Evolutionary conservation across 140 eudicot species (phyloP), one percentile per base, ranked within the genome.

Genomic region (Anethum foeniculum): DNA sequence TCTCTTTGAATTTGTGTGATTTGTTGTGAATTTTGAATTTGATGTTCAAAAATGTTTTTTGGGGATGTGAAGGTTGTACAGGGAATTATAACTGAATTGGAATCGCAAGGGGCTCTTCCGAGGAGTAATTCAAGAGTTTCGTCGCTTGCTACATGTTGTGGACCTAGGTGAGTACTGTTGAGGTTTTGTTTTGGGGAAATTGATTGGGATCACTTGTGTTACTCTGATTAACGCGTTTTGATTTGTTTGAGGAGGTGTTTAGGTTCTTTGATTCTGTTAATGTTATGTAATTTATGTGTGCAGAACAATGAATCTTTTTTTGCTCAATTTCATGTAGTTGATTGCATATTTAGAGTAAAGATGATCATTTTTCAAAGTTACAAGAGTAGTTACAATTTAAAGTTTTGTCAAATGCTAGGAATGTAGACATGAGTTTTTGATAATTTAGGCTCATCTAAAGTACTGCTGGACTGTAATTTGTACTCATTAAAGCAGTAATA

Each of bases 111-210:
- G 80, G 99, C 98, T 74, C 89, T 95, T 64, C 99, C 99, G 18
- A 87, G 97, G 83, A 95, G 98, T 81, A 92, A 93, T 91, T 95
- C 99, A 5, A 88, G 99, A 88, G 99, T 95, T 86, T 95, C 99
- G 10, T 95, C 98, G 10, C 93, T 95, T 44, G 99, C 99, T 49
- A 95, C 99, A 0, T 95, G 99, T 71, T 93, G 99, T 80, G 99
- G 99, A 87, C 98, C 98, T 10, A 93, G 99, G 99, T 96, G 85
- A 68, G 90, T 32, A 3, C 81, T 84, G 60, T 19, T 71, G 9
- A 62, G 43, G 19, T 64, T 39, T n/a, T 68, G 32, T 81, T 80
- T 48, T 32, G 75, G 49, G 39, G 62, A 19, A 73, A 51, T 81
- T 43, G 56, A 74, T 41, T 43, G 34, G 3, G 16, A 72, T 41